phyloP scores from a whole-genome alignment of 2,329 filamentous ascomycete species.

The Fusarium sp. region DNA sequence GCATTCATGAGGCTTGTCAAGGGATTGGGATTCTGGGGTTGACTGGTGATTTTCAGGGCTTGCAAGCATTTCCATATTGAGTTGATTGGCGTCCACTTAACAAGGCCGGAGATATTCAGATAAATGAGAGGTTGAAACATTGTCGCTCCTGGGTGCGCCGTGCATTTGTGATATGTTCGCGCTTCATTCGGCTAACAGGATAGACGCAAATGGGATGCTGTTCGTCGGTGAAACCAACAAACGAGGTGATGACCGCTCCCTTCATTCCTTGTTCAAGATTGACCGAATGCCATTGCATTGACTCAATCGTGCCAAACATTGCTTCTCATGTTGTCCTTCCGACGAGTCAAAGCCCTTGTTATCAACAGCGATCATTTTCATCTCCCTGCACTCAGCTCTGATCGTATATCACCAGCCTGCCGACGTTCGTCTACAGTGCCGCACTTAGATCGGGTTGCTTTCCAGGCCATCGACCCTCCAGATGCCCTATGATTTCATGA shows the following conservation, averaged over 20 bases:
- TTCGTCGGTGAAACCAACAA: slow-evolving; percentile 20
- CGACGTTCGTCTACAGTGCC: slow-evolving; percentile 14
- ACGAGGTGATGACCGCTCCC: slow-evolving; percentile 17
- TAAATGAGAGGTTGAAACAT: slow-evolving; percentile 36
- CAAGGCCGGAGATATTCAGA: slow-evolving; percentile 13
- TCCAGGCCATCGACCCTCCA: slow-evolving; percentile 41
- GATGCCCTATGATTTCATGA: slow-evolving; percentile 49
- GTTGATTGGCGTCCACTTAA: neutral
- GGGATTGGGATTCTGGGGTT: slow-evolving; percentile 26
- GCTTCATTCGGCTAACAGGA: slow-evolving; percentile 9
- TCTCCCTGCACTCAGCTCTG: slow-evolving; percentile 30
- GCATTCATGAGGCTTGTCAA: slow-evolving; percentile 19
- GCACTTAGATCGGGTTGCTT: slow-evolving; percentile 40
- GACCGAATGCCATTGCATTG: slow-evolving; percentile 6
- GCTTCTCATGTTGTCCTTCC: neutral
- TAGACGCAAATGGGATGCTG: slow-evolving; percentile 7
- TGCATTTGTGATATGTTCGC: slow-evolving; percentile 15
- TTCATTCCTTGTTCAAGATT: slow-evolving; percentile 31
- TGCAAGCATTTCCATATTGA: slow-evolving; percentile 5
- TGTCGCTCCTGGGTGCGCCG: slow-evolving; percentile 18
- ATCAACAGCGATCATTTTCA: slow-evolving; percentile 7
- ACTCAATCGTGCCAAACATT: slow-evolving; percentile 14
- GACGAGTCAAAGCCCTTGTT: slow-evolving; percentile 14
- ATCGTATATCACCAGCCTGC: slow-evolving; percentile 18
- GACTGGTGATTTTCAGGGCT: slow-evolving; percentile 6